Conservation (phyloP, 1,139 yeast genomes). For the Debaryomycetaceae sp. region DNA sequence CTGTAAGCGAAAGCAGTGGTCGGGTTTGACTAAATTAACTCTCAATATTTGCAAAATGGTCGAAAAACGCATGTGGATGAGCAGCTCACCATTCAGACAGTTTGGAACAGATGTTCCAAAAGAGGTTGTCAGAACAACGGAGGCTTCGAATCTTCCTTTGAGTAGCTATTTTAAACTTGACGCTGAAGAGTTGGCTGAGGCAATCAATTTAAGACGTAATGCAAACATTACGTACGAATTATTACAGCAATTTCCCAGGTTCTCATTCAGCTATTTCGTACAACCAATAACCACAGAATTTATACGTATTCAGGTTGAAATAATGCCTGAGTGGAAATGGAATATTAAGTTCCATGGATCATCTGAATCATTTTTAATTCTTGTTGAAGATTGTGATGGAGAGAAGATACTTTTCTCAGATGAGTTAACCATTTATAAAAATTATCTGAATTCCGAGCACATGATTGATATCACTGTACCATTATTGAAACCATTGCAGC, state of each 20-base stretch:
- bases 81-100: constrained; percentile 85
- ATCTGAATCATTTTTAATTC: constrained; percentile 61
- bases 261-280: constrained; percentile 54
- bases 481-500: constrained; percentile 59
- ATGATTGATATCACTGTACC: constrained; percentile 66
- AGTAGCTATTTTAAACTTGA: constrained; percentile 65
- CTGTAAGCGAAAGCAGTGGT: constrained; percentile 69
- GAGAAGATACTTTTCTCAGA: constrained; percentile 65
- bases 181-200: constrained; percentile 78
- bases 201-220: constrained; percentile 65
- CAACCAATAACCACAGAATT: constrained; percentile 78
- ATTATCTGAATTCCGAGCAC: constrained; percentile 51
- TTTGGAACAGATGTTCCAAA: constrained; percentile 60
- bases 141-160: constrained; percentile 84
- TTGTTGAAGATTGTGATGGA: constrained; percentile 86
- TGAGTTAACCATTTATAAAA: constrained; percentile 47
- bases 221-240: constrained; percentile 63
- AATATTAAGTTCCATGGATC: constrained; percentile 58
- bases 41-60: constrained; percentile 76
- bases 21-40: constrained; percentile 55
- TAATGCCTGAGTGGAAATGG: constrained; percentile 79
- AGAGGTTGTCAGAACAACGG: constrained; percentile 71
- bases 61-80: constrained; percentile 78
- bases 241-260: constrained; percentile 68
- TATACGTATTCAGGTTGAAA: constrained; percentile 61